Conservation (phyloP, 495 filamentous ascomycete species). For the Aspergillus sclerotiicarbonarius region DNA sequence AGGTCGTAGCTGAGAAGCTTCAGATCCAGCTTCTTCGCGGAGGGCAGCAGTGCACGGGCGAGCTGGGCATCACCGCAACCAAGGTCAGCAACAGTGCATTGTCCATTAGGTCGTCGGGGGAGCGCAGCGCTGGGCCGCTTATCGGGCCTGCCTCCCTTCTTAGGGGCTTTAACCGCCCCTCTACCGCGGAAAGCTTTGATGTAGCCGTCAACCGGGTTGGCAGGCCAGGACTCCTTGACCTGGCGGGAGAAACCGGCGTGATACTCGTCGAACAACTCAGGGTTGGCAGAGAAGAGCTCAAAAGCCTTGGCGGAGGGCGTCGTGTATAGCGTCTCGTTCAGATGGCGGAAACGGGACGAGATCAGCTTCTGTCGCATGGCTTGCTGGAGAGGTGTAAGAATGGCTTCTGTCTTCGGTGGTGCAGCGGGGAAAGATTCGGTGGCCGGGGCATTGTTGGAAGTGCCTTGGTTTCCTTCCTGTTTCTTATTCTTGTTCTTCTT, state of each 20-base stretch:
- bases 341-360: slow-evolving; percentile 91
- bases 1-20: slow-evolving; percentile 67
- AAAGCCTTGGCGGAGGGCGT: slow-evolving; percentile 78
- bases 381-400: slow-evolving; percentile 86
- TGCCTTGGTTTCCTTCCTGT: slow-evolving; percentile 19
- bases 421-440: slow-evolving; percentile 27
- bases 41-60: slow-evolving; percentile 56
- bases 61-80: slow-evolving; percentile 80
- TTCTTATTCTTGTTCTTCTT: slow-evolving; percentile 41
- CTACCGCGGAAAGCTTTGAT: slow-evolving; percentile 64
- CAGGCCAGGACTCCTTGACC: slow-evolving; percentile 85
- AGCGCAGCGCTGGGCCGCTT: slow-evolving; percentile 32
- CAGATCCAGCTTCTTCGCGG: slow-evolving; percentile 61
- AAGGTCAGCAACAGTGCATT: slow-evolving; percentile 79
- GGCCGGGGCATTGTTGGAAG: slow-evolving; percentile 20
- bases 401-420: slow-evolving; percentile 40
- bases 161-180: slow-evolving; percentile 38
- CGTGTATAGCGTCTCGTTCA: slow-evolving; percentile 95
- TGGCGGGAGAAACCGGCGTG: slow-evolving; percentile 93
- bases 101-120: slow-evolving; percentile 51
- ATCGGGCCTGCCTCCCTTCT: slow-evolving; percentile 34
- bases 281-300: slow-evolving; percentile 71
- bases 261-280: slow-evolving; percentile 91
- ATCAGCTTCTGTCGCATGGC: slow-evolving; percentile 91
- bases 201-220: slow-evolving; percentile 88